Percentiles rank a stretch among this genome's conserved stretches.
phyloP scores from a whole-genome alignment of 306 rosid species.

The Senna siamea region DNA sequence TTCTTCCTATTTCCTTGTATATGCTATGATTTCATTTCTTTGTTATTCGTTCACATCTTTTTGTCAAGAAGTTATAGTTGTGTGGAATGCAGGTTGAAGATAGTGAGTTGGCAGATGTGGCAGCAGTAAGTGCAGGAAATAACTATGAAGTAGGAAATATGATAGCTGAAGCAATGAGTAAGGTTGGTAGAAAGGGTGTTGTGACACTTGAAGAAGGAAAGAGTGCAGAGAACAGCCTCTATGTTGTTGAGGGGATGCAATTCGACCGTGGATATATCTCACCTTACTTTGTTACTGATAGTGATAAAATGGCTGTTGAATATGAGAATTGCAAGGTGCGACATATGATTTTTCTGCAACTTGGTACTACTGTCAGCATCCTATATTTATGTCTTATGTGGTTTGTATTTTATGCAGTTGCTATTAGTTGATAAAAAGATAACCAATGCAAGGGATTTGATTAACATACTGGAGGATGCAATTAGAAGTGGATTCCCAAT shows the following conservation, averaged over 20 bases:
- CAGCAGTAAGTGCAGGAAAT: conserved; percentile 99
- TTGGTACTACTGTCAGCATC: not conserved
- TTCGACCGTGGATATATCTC: conserved; percentile 99
- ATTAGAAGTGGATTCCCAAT: conserved; percentile 90
- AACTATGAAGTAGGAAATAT: conserved; percentile 88
- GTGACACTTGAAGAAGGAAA: conserved; percentile 99
- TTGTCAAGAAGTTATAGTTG: conserved; percentile 12
- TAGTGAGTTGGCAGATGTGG: conserved; percentile 96
- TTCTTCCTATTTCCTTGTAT: not conserved
- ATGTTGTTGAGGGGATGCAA: conserved; percentile 99
- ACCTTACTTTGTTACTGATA: conserved; percentile 96
- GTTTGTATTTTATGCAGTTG: conserved; percentile 61
- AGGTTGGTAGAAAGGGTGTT: conserved; percentile 97
- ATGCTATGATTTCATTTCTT: not conserved
- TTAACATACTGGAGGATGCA: conserved; percentile 91
- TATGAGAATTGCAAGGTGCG: conserved; percentile 93
- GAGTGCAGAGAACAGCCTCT: conserved; percentile 90
- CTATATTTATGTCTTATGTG: not conserved
- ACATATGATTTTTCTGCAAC: conserved; percentile 7
- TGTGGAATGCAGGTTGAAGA: conserved; percentile 83
- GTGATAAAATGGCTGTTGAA: conserved; percentile 97
- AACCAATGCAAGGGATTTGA: conserved; percentile 90
- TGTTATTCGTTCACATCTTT: not conserved
- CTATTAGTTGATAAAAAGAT: conserved; percentile 95
- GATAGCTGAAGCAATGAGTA: conserved; percentile 99